A percentile compares a stretch with the other conserved stretches of the same genome.
Conservation (phyloP, 2,329 filamentous ascomycete species). For the Sporothrix humicola region DNA sequence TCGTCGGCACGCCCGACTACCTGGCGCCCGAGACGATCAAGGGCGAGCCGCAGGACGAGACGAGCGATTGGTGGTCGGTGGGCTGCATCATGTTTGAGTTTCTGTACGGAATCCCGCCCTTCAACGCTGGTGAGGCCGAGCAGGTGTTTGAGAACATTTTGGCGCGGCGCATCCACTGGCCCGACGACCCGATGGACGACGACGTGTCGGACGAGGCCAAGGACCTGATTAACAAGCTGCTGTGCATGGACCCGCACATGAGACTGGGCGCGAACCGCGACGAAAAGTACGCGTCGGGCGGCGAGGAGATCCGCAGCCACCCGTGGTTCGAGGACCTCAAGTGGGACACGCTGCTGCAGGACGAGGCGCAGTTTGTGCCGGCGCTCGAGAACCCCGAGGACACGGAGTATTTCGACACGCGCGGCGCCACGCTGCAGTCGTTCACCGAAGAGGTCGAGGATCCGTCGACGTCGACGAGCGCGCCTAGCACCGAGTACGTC, state of each 20-base stretch:
- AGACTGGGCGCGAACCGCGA: conserved; percentile 85
- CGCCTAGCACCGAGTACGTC: conserved; percentile 72
- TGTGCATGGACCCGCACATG: conserved; percentile 81
- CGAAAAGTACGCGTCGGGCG: conserved; percentile 81
- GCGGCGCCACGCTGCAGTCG: conserved; percentile 87
- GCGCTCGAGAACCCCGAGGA: conserved; percentile 93
- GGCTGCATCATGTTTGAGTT: conserved; percentile 98
- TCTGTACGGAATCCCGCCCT: conserved; percentile 89
- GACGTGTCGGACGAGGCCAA: conserved; percentile 86
- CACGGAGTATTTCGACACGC: conserved; percentile 94
- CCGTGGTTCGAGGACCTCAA: conserved; percentile 86
- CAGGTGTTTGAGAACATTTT: conserved; percentile 97
- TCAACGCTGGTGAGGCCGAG: conserved; percentile 88
- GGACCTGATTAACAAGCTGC: conserved; percentile 89
- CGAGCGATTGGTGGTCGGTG: conserved; percentile 99
- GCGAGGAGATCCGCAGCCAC: conserved; percentile 88
- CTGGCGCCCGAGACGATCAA: conserved; percentile 96
- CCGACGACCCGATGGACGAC: conserved; percentile 73
- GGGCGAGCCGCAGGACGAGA: conserved; percentile 93
- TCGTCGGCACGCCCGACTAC: conserved; percentile 97
- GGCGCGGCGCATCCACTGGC: conserved; percentile 88
- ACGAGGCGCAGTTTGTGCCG: conserved; percentile 94
- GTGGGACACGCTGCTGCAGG: conserved; percentile 90
- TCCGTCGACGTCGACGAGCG: conserved; percentile 75
- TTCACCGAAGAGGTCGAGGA: conserved; percentile 96